Evolutionary conservation across 2,329 filamentous ascomycete genomes (phyloP), one percentile per base, ranked within the genome.

Genomic region (Trichoderma endophyticum): DNA sequence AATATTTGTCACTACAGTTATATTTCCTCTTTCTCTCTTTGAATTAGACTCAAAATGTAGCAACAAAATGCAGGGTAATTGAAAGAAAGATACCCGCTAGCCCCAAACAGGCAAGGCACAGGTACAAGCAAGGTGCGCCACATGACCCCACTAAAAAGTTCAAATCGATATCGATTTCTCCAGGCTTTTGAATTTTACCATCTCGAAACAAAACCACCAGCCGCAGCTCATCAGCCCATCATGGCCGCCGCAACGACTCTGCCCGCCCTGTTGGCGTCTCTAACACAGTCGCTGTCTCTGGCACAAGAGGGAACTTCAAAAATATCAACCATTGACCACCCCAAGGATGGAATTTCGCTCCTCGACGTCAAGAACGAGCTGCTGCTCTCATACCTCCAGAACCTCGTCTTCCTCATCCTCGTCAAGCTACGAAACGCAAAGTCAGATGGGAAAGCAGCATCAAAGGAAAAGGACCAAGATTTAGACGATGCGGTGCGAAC

Each of bases 311-410:
- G 91, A 6, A 86, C 91, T 0, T 89, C 91, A 0, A 88, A 88
- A 63, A 80, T 90, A 21, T 80, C 86, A n/a, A 81, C 85, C 15
- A 88, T 97, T 73, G 84, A 92, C 63, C 89, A 93, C n/a, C 91
- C 93, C 1, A 87, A 91, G 75, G 90, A 97, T 77, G 95, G 96
- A 79, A 96, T 99, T 72, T 98, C 96, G 0, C 89, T 99, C 1
- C 91, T 99, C 78, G 94, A 98, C 79, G 90, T 93, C 75, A 99
- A 99, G 84, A 98, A 97, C 82, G 96, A 99, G 80, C 87, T 99
- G n/a, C 90, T 99, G 21, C 90, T 99, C 51, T 95, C 95, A 4
- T 99, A 99, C 82, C 86, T 99, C 0, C 95, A 99, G 78, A 97
- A 97, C 78, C 89, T 98, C 4, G 93, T 96, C 59, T 97, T 97